phyloP scores from a whole-genome alignment of 257 asterid genomes.

The Petrea volubilis region DNA sequence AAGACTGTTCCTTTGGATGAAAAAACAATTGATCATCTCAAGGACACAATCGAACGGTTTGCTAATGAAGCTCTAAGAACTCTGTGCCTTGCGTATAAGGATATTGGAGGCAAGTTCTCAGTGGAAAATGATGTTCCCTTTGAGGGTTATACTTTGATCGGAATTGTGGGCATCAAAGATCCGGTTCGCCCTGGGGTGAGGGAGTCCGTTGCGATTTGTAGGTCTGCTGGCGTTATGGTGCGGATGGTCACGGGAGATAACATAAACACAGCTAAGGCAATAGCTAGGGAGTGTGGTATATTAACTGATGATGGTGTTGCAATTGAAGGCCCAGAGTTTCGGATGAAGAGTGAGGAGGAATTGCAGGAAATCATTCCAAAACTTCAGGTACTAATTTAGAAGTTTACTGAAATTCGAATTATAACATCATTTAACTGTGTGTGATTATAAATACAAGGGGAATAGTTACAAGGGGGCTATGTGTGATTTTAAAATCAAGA shows the following conservation, averaged over 20 bases:
- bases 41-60: conserved; percentile 67
- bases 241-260: conserved; percentile 96
- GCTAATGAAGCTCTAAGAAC: conserved; percentile 86
- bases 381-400: conserved; percentile 74
- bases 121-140: conserved; percentile 55
- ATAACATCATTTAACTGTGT: no score
- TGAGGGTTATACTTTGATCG: conserved; percentile 75
- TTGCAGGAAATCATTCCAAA: conserved; percentile 74
- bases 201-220: conserved; percentile 86
- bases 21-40: conserved; percentile 35
- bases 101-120: conserved; percentile 47
- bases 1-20: conserved; percentile 62
- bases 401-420: no score
- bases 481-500: no score
- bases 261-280: conserved; percentile 88
- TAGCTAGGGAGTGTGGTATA: conserved; percentile 94
- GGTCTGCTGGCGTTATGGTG: conserved; percentile 78
- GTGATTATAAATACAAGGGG: no score
- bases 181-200: conserved; percentile 91
- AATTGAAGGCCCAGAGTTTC: conserved; percentile 89
- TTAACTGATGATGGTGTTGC: conserved; percentile 77
- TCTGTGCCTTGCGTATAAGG: conserved; percentile 78
- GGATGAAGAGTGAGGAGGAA: conserved; percentile 64
- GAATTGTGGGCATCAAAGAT: conserved; percentile 85
- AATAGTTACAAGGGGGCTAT: no score